Base-by-base conservation (phyloP, 208 protist species). In the Phytomonas sp. region DNA sequence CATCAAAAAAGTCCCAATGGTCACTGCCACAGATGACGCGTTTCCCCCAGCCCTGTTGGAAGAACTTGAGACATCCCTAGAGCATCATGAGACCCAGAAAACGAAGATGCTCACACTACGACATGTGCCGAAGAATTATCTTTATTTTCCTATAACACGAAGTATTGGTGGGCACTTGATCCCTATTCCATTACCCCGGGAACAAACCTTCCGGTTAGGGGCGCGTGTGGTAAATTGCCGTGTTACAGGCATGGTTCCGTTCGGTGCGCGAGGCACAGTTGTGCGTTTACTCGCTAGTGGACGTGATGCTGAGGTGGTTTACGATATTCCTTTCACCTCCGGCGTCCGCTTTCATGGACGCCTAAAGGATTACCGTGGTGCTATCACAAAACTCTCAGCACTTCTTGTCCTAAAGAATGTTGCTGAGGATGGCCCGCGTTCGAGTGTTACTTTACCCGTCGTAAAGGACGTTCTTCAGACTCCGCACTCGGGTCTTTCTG, bases 171-270 rank as follows among this genome's bases (percentile, higher is more conserved):
- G 88, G 31, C 80, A 91, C 66, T 75, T 93, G 61, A 73, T 89
- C 17, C 84, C 86, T 59, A 77, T 94, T 63, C 92, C 89, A 53
- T 77, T 93, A 60, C 85, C 85, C 33, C 72, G 81, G 60, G 79
- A 92, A 29, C 85, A 93, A 74, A 83, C 43, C 26, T 88, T 89
- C 67, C 78, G 70, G 31, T 80, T 97, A 53, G 86, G 90, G 66
- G 73, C 81, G 8, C 87, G 92, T 17, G 92, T 97, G 8, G 85
- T 94, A 40, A 94, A 96, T 76, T 95, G 88, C 73, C 80, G 89
- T 0, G 81, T 85, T 4, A 85, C 81, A 8, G 92, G 92, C 67
- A 79, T 31, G 61, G 78, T 84, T 13, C 88, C 92, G 7, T 97
- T 97, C 68, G 92, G 92, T 4, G 76, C 82, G 2, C 68, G 70